Evolutionary conservation across 345 rosid species (phyloP).

Genomic region (Abelmoschus esculentus): DNA sequence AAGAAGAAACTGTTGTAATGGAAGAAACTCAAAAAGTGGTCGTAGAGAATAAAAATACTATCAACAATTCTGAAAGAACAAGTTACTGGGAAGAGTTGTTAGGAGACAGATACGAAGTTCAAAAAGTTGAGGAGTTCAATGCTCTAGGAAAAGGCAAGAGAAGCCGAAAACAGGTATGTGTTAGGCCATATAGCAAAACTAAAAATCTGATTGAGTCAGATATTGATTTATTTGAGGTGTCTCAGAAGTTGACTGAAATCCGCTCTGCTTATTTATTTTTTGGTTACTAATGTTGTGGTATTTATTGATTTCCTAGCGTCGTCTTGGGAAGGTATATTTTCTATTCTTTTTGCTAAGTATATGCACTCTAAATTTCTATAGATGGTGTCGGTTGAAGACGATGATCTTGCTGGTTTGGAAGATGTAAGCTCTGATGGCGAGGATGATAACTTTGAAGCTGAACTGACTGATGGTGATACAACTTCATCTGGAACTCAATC

Average conservation of each 20-base stretch:
- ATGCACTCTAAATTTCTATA: constrained; percentile 24
- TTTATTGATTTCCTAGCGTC: background rate
- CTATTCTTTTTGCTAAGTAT: background rate
- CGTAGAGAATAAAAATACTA: constrained; percentile 44
- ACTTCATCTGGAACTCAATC: constrained; percentile 58
- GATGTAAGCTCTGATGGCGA: constrained; percentile 94
- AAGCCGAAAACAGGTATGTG: constrained; percentile 82
- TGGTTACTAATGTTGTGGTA: background rate
- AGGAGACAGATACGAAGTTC: constrained; percentile 68
- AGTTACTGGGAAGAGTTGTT: constrained; percentile 93
- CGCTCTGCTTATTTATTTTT: background rate
- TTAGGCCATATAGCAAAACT: background rate
- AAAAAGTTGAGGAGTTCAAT: constrained; percentile 75
- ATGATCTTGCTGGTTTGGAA: constrained; percentile 98
- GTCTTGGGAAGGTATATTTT: background rate
- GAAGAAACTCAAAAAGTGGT: constrained; percentile 54
- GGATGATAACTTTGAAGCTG: constrained; percentile 97
- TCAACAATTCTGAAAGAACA: constrained; percentile 55
- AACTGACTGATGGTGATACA: constrained; percentile 75
- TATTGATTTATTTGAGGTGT: background rate
- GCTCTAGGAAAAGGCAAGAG: constrained; percentile 93
- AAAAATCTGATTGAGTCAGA: background rate
- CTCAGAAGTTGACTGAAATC: background rate
- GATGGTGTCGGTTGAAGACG: constrained; percentile 98
- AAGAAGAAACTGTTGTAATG: constrained; percentile 63